Conservation (phyloP, 2,329 filamentous ascomycete species). For the Penicillium sp. region DNA sequence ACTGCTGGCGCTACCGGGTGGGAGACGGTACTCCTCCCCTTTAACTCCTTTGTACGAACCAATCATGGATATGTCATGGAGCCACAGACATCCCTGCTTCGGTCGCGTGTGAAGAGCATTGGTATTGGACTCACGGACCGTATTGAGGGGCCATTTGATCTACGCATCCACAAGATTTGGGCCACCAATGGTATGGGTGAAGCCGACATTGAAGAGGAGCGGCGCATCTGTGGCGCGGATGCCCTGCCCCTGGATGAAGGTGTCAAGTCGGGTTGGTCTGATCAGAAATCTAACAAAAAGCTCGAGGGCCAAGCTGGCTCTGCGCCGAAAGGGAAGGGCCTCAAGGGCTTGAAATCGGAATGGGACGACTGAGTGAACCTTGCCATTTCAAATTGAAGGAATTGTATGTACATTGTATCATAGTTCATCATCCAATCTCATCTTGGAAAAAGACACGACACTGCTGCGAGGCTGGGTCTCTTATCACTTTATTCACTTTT, state of each 20-base stretch:
- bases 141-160: slow-evolving; percentile 78
- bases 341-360: slow-evolving; percentile 32
- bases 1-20: slow-evolving; percentile 73
- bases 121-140: slow-evolving; percentile 87
- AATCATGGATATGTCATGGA: slow-evolving; percentile 89
- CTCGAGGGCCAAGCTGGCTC: slow-evolving; percentile 9
- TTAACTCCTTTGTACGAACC: slow-evolving; percentile 89
- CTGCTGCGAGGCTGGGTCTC: too few relatives aligned
- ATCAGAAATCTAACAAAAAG: slow-evolving; percentile 5
- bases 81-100: slow-evolving; percentile 83
- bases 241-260: slow-evolving; percentile 35
- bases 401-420: slow-evolving; percentile 6
- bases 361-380: slow-evolving; percentile 24
- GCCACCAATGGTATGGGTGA: slow-evolving; percentile 66
- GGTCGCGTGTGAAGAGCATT: slow-evolving; percentile 76
- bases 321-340: slow-evolving; percentile 25
- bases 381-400: not conserved
- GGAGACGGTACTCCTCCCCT: slow-evolving; percentile 91
- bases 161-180: slow-evolving; percentile 82
- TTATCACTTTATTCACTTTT: too few relatives aligned
- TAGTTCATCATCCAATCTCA: not conserved
- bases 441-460: too few relatives aligned
- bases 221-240: slow-evolving; percentile 35
- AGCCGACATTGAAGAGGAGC: slow-evolving; percentile 37
- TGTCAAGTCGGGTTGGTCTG: slow-evolving; percentile 25